Conservation (phyloP, 2,329 filamentous ascomycete species). For the Sclerotinia spermophila region DNA sequence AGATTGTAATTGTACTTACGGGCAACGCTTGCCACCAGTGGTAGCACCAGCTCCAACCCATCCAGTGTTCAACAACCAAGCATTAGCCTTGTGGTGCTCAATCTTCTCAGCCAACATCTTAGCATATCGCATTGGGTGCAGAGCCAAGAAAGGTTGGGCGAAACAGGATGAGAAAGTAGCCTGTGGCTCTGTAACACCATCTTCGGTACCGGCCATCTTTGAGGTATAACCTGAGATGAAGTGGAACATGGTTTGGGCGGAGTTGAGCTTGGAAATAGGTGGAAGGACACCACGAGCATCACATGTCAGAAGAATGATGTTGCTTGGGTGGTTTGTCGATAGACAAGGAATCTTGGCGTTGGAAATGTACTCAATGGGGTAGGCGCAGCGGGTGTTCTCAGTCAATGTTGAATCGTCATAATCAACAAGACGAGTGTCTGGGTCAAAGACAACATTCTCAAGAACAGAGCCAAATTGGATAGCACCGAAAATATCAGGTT, state of each 20-base stretch:
- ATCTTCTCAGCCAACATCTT: constrained; percentile 99
- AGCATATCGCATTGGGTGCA: constrained; percentile 99
- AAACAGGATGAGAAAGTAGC: constrained; percentile 99
- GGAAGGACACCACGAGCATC: constrained; percentile 96
- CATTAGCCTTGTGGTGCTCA: constrained; percentile 87
- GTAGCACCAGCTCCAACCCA: constrained; percentile 91
- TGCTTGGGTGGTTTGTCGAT: constrained; percentile 80
- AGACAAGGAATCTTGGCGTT: constrained; percentile 99
- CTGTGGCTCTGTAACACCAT: constrained; percentile 93
- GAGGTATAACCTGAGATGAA: constrained; percentile 99
- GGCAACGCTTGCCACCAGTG: constrained; percentile 94
- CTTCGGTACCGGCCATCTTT: constrained; percentile 99
- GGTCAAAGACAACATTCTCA: constrained; percentile 98
- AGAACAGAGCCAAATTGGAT: constrained; percentile 96
- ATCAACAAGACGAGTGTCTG: constrained; percentile 81
- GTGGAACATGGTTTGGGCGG: constrained; percentile 99
- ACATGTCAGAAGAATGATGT: constrained; percentile 98
- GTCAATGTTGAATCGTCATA: constrained; percentile 94
- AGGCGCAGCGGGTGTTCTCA: constrained; percentile 97
- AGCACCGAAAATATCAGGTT: constrained; percentile 94
- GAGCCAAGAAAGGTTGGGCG: constrained; percentile 95
- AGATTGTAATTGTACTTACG: constrained; percentile 39
- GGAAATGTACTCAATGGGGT: constrained; percentile 97
- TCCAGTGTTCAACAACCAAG: constrained; percentile 97
- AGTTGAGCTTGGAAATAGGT: constrained; percentile 94